Evolutionary conservation across 805 yeast genomes (phyloP), one percentile per base, ranked within the genome.

Genomic region (Myxozyma vanderwaltii): DNA sequence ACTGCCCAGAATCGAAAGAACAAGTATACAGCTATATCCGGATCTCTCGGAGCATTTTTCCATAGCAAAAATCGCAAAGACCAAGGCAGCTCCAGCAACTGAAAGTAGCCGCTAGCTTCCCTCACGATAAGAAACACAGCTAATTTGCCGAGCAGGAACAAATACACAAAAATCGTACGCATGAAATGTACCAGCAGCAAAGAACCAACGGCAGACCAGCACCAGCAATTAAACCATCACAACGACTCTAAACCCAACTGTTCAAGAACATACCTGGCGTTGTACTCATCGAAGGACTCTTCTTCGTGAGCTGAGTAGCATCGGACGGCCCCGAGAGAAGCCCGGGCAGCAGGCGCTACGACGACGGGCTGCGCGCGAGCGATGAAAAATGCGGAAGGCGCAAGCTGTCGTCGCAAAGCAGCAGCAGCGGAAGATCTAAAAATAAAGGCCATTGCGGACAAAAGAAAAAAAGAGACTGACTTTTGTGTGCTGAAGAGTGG

Each of bases 231-330:
- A 24, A 51, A 36, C 33, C 17, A 24, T 7, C 39, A 33, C 35
- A 52, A 38, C 17, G n/a, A n/a, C n/a, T n/a, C n/a, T 41, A 48
- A 43, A 29, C 69, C 19, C 17, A n/a, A 29, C 6, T 29, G 10
- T 7, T 29, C 10, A 7, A 7, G 6, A 13, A 59, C 81, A 65
- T 81, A 84, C 86, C 89, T 82, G 64, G 82, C 81, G 55, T 96
- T 89, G 82, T 90, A 91, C 79, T 91, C 97, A 79, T 91, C 97
- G 68, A 89, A 91, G 55, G 96, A 85, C 80, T 91, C 97, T 75
- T 89, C 96, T 67, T 86, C 89, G 74, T 89, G 95, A 68, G 80
- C 86, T 59, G 79, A 87, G 82, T 88, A 91, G 70, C 80, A 80
- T 84, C 97, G 84, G 59, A 77, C 68, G 56, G 54, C 62, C 44